Conservation (phyloP, 139 green algal genomes). For the Desmodesmus armatus region DNA sequence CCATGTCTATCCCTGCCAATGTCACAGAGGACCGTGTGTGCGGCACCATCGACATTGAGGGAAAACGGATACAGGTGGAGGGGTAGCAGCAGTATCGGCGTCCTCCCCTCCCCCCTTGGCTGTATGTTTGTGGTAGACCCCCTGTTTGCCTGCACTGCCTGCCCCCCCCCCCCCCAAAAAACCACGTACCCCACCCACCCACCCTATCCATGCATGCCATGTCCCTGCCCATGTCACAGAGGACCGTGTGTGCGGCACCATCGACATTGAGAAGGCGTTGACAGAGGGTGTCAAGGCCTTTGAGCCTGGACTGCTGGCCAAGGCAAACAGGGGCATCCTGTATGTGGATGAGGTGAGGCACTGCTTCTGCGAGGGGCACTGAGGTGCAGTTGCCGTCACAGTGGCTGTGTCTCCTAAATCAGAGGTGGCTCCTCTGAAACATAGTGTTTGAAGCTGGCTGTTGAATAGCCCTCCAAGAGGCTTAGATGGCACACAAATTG, state of each 20-base stretch:
- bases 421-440: no score
- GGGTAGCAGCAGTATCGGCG: no score
- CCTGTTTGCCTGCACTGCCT: no score
- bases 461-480: not conserved
- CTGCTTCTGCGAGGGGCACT: slow-evolving; percentile 78
- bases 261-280: slow-evolving; percentile 95
- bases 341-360: slow-evolving; percentile 89
- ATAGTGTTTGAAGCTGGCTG: not conserved
- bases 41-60: slow-evolving; percentile 96
- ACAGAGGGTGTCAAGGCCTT: slow-evolving; percentile 83
- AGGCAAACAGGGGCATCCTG: slow-evolving; percentile 92
- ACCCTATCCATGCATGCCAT: slow-evolving; percentile 89
- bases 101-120: no score
- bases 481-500: no score
- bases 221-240: slow-evolving; percentile 88
- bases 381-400: not conserved
- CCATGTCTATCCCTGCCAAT: slow-evolving; percentile 74
- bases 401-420: not conserved
- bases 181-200: no score
- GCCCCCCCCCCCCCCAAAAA: no score
- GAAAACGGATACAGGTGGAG: slow-evolving; percentile 88
- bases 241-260: slow-evolving; percentile 95
- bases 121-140: no score
- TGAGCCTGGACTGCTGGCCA: slow-evolving; percentile 77
- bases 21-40: slow-evolving; percentile 96